Conservation (phyloP, 192 early-diverging fungal genomes). For the Pilobolus umbonatus region DNA sequence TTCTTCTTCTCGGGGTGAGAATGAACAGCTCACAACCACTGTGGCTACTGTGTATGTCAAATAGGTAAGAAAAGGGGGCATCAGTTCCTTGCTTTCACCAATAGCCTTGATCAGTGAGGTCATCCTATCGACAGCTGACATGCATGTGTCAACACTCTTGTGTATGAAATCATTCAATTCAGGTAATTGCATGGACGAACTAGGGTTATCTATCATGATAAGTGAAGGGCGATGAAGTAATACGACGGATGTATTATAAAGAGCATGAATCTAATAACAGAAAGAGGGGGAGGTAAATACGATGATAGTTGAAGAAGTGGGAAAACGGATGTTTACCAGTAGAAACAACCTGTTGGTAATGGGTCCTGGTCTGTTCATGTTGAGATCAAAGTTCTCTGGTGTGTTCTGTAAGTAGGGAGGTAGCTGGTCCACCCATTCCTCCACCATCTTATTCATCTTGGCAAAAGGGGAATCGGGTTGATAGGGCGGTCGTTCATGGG, state of each 20-base stretch:
- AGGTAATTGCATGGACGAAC: slow-evolving; percentile 18
- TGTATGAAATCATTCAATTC: slow-evolving; percentile 34
- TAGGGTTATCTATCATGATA: slow-evolving; percentile 9
- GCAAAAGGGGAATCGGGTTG: slow-evolving; percentile 44
- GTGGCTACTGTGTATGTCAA: slow-evolving; percentile 46
- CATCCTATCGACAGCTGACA: slow-evolving; percentile 36
- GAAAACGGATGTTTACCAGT: too few species aligned
- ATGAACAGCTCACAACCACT: slow-evolving; percentile 46
- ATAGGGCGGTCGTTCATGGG: slow-evolving; percentile 27
- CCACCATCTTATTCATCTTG: slow-evolving; percentile 24
- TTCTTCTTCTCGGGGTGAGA: slow-evolving; percentile 32
- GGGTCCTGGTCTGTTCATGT: background rate
- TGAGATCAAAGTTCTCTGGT: too few species aligned
- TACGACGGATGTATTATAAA: slow-evolving; percentile 18
- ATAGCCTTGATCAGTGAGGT: slow-evolving; percentile 38
- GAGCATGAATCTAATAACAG: background rate
- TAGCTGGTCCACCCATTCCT: background rate
- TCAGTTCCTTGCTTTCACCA: slow-evolving; percentile 16
- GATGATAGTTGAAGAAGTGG: too few species aligned
- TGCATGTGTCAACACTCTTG: slow-evolving; percentile 35
- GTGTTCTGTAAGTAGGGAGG: too few species aligned
- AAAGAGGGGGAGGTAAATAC: too few species aligned
- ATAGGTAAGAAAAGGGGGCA: slow-evolving; percentile 45
- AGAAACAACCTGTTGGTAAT: too few species aligned
- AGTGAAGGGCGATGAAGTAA: slow-evolving; percentile 46